Conservation (phyloP, 2,329 filamentous ascomycete genomes). For the Metarhizium humberi region DNA sequence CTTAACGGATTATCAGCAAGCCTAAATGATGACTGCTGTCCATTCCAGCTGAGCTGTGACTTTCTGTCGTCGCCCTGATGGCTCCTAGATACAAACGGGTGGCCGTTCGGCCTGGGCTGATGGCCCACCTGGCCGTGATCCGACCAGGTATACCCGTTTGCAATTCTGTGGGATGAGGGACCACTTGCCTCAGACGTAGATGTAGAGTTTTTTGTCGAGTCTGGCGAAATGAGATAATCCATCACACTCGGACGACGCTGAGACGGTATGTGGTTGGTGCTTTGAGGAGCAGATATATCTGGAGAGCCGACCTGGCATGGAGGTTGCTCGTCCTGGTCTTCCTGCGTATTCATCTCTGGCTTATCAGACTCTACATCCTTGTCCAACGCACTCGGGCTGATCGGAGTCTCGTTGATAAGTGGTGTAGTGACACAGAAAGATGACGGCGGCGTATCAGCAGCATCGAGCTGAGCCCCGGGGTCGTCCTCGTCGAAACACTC, state of each 20-base stretch:
- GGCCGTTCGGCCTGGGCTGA: not conserved
- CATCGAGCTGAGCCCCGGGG: not conserved
- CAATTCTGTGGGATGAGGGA: slow-evolving; percentile 1
- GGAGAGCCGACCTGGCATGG: slow-evolving; percentile 3
- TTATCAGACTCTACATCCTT: not conserved
- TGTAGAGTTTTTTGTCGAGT: slow-evolving; percentile 4
- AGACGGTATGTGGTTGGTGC: slow-evolving; percentile 1
- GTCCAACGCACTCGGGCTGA: not conserved
- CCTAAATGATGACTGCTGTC: not conserved
- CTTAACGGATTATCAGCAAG: not conserved
- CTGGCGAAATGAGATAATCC: slow-evolving; percentile 10
- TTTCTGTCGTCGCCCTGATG: slow-evolving; percentile 1
- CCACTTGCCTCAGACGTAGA: slow-evolving; percentile 2
- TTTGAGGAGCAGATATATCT: slow-evolving; percentile 4
- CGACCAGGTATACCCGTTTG: slow-evolving; percentile 2
- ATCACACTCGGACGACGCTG: slow-evolving; percentile 11
- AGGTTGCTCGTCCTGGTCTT: not conserved
- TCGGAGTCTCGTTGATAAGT: not conserved
- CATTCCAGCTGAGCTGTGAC: not conserved
- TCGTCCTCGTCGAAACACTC: slow-evolving; percentile 7
- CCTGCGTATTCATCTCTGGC: not conserved
- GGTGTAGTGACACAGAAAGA: slow-evolving; percentile 4
- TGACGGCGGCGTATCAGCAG: slow-evolving; percentile 2
- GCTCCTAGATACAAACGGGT: not conserved
- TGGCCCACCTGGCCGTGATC: not conserved